Evolutionary conservation across 2,329 filamentous ascomycete genomes (phyloP).

Genomic region (Claviceps humidiphila): DNA sequence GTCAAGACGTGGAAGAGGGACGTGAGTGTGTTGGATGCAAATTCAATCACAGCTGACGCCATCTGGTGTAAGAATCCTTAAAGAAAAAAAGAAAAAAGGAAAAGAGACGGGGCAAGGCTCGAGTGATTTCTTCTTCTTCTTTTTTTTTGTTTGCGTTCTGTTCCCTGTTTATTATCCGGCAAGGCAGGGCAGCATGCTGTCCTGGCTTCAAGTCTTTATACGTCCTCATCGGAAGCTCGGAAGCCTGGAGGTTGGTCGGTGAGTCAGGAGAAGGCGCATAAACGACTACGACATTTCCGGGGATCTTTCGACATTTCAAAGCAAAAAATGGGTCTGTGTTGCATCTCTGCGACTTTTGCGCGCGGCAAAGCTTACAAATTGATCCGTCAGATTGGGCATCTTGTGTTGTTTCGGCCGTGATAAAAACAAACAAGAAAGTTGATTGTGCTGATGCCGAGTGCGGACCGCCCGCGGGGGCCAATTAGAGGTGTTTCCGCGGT

Average conservation of each 20-base stretch:
- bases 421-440: neutral
- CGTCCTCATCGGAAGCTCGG: too few species aligned
- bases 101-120: neutral
- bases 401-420: too few species aligned
- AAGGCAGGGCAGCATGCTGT: neutral
- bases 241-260: too few species aligned
- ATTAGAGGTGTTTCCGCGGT: neutral
- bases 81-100: neutral
- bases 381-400: neutral
- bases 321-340: too few species aligned
- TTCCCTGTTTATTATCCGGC: neutral
- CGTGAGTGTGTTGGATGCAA: neutral
- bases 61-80: neutral
- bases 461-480: neutral
- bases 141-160: neutral
- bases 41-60: neutral
- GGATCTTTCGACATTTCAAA: too few species aligned
- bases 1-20: neutral
- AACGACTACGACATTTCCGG: too few species aligned
- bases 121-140: neutral
- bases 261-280: too few species aligned
- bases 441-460: neutral
- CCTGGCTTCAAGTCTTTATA: too few species aligned
- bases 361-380: neutral
- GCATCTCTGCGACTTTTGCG: neutral